A percentile compares a stretch with the other conserved stretches of the same genome.
These are phyloP conservation scores for Mycena galopus DNA, from an alignment of 768 basidiomycete species.

Conservation along the genomic window DNA sequence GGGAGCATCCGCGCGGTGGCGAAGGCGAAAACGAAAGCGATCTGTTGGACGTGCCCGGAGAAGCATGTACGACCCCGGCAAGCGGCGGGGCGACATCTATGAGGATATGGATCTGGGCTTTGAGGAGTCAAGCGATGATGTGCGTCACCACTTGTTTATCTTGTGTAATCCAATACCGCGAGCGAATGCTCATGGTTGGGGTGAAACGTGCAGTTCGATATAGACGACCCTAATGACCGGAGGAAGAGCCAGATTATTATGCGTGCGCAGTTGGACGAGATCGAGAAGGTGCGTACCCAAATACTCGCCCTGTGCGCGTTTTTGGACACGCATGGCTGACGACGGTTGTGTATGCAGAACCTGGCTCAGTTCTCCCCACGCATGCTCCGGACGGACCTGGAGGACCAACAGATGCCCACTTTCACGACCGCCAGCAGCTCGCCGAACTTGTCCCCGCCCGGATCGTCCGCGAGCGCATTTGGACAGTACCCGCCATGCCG, in stretches of 20 bases:
- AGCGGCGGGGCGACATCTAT: conserved; percentile 63
- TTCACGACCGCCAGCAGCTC: conserved; percentile 23
- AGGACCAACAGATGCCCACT: conserved; percentile 46
- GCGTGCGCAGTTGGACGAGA: conserved; percentile 82
- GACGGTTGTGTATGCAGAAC: conserved; percentile 53
- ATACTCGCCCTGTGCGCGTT: too few species aligned
- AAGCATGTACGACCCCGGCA: conserved; percentile 48
- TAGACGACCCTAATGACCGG: conserved; percentile 79
- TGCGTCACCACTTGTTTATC: conserved; percentile 42
- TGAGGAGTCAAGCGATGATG: conserved; percentile 57
- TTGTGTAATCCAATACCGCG: neutral
- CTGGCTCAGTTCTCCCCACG: conserved; percentile 78
- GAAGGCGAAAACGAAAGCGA: conserved; percentile 5
- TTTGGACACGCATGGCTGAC: neutral
- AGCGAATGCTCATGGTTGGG: neutral
- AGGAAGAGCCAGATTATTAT: conserved; percentile 82
- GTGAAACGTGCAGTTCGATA: conserved; percentile 69
- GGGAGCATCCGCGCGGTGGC: neutral
- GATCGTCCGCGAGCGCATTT: conserved; percentile 29
- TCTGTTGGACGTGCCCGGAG: conserved; percentile 45
- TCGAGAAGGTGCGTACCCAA: conserved; percentile 67
- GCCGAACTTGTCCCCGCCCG: conserved; percentile 49
- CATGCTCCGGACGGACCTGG: conserved; percentile 56
- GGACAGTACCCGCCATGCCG: neutral
- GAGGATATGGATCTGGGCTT: conserved; percentile 66